Evolutionary conservation across 768 basidiomycete species (phyloP).

Genomic region (Mycena olivaceomarginata): DNA sequence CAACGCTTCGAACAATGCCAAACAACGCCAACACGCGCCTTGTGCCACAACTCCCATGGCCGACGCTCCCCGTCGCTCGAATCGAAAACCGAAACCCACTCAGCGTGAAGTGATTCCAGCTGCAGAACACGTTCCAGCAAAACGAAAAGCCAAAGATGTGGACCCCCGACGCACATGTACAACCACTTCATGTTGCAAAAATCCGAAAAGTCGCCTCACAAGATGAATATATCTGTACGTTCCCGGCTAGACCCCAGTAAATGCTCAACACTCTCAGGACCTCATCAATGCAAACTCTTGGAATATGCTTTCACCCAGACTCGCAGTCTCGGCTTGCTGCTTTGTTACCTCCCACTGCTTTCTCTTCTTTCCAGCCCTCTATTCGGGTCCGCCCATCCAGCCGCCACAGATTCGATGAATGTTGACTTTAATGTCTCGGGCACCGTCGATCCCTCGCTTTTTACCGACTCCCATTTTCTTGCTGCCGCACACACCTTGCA

Average conservation of each 20-base stretch:
- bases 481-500: conserved; percentile 75
- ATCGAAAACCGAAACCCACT: no score
- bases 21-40: no score
- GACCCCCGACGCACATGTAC: conserved; percentile 49
- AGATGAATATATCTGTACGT: conserved; percentile 72
- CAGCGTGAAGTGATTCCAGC: no score
- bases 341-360: conserved; percentile 69
- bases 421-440: conserved; percentile 42
- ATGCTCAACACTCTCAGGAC: conserved; percentile 56
- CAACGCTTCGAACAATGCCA: no score
- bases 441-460: conserved; percentile 60
- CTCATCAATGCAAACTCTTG: conserved; percentile 68
- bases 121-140: conserved; percentile 41
- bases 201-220: conserved; percentile 69
- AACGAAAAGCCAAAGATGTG: conserved; percentile 53
- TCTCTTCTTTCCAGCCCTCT: conserved; percentile 54
- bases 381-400: conserved; percentile 63
- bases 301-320: conserved; percentile 65
- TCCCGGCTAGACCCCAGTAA: conserved; percentile 11
- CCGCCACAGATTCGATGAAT: conserved; percentile 47
- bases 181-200: conserved; percentile 64
- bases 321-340: conserved; percentile 56
- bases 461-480: conserved; percentile 72
- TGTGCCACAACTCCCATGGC: no score
- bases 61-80: no score